Evolutionary conservation across 1,139 yeast genomes (phyloP), one percentile per base, ranked within the genome.

Genomic region (Suhomyces panamericanus): DNA sequence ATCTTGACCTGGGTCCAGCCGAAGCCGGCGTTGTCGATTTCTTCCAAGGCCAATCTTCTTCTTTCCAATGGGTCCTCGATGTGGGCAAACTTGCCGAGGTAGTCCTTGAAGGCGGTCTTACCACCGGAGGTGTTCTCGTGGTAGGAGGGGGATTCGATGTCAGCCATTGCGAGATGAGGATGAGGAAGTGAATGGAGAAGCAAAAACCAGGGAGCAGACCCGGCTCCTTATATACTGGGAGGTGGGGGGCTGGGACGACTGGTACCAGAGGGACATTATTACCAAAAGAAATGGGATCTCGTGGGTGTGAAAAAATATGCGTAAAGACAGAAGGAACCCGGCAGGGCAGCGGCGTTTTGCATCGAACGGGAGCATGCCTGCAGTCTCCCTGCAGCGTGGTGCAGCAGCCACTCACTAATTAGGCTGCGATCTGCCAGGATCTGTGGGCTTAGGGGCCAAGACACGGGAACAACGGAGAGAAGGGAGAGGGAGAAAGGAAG

Each of bases 1-100:
- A 93, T 89, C 67, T 90, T 83, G 46, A 88, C 67, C 62, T 88
- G 96, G 62, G 89, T 85, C 95, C 95, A 86, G 46, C 95, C 90
- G 58, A 89, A 89, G 1, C 80, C 73, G 43, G 91, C 89, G 57
- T 85, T 83, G 66, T 89, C 96, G 56, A 89, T 87, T 63, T 87
- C 88, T 66, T 87, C 95, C 59, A 88, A 75, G 32, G 96, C 96
- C 59, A 88, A 74, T 72, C 95, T 80, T 73, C 95, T 83, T 75
- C 96, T 83, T 70, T 88, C 96, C 53, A 87, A 71, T 14, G 96
- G 96, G 64, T 88, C 96, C 50, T 82, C 85, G 54, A 88, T 78
- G 64, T 88, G 89, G 38, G 95, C 87, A 55, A 84, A 88, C 66
- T 88, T 91, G 49, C 85, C 87, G 56, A 87, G 66, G 65, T 80